Conservation (phyloP, 1,284 basidiomycete genomes). For the Clitocybe nebularis region DNA sequence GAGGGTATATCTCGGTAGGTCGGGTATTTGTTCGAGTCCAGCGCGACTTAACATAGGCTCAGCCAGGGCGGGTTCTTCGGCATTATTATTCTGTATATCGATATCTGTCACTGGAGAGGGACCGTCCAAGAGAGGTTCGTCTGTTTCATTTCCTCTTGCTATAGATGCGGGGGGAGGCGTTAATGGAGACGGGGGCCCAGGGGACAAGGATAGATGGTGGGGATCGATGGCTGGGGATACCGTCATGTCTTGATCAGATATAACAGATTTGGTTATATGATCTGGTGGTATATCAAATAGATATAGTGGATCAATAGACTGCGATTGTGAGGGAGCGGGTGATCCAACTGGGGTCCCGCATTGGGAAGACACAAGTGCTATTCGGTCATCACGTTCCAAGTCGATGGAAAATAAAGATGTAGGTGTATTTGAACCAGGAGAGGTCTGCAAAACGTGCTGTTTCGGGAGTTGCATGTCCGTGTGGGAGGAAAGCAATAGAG, state of each 20-base stretch:
- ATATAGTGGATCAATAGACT: conserved; percentile 15
- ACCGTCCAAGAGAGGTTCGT: not conserved
- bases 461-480: not conserved
- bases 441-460: not conserved
- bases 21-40: conserved; percentile 15
- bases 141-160: not conserved
- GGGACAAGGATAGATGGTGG: not conserved
- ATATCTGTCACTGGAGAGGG: not conserved
- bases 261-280: conserved; percentile 2
- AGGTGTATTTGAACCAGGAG: not conserved
- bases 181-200: conserved; percentile 5
- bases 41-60: conserved; percentile 2
- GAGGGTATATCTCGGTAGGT: conserved; percentile 41
- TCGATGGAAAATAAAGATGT: not conserved
- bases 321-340: conserved; percentile 8
- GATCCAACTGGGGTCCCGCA: conserved; percentile 6
- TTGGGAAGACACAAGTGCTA: conserved; percentile 6
- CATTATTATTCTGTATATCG: not conserved
- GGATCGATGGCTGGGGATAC: not conserved
- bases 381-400: conserved; percentile 1
- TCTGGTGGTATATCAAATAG: conserved; percentile 9
- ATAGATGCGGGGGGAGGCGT: conserved; percentile 1
- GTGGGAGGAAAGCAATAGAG: conserved; percentile 15
- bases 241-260: not conserved
- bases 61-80: not conserved